Base-by-base conservation (phyloP, 345 rosid species). In the Populus pruinosa region DNA sequence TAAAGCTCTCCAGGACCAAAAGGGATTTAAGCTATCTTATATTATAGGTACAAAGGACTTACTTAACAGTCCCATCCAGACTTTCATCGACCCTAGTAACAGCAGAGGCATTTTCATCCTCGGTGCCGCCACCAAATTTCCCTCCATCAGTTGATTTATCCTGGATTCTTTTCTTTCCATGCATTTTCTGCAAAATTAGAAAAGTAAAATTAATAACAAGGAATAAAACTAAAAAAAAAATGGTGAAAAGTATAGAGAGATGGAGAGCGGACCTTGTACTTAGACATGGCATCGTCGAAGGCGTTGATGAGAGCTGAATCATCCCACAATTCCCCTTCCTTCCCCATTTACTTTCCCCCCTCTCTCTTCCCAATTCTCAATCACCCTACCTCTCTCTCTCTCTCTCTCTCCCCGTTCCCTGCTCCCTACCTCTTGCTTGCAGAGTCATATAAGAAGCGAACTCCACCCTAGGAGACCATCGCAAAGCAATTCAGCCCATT, bases 231-330 rank as follows among this genome's bases (percentile, higher is more conserved):
- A n/a, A 25, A 25, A 5, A 10, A 18, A 13, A 49, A 2, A 73
- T 50, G 68, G 62, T 70, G 49, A 41, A 16, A 36, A 6, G 27
- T 47, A 56, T 17, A 47, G 39, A 38, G n/a, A 53, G 31, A 23
- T 18, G 31, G 12, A 44, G 23, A 12, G 12, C 7, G 5, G 29
- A 90, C 92, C 90, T 86, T 89, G 85, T 89, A 87, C 66, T 77
- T 84, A 75, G 85, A 87, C 83, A 90, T 83, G 84, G 91, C 93
- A 69, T 85, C 79, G 76, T 90, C 89, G 82, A 90, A 88, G 41
- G 94, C 94, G 80, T 82, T 72, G 78, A 90, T 18, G 73, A 90
- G 90, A 59, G 87, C 89, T 0, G 89, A 87, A 76, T 90, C 94
- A 64, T 89, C 94, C 94, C 92, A 90, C 10, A 90, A 66, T 17